Percentiles rank a stretch among this genome's conserved stretches.
These are phyloP conservation scores for Nicotiana tomentosiformis DNA, from an alignment of 257 asterid genomes.

Conservation along the genomic window DNA sequence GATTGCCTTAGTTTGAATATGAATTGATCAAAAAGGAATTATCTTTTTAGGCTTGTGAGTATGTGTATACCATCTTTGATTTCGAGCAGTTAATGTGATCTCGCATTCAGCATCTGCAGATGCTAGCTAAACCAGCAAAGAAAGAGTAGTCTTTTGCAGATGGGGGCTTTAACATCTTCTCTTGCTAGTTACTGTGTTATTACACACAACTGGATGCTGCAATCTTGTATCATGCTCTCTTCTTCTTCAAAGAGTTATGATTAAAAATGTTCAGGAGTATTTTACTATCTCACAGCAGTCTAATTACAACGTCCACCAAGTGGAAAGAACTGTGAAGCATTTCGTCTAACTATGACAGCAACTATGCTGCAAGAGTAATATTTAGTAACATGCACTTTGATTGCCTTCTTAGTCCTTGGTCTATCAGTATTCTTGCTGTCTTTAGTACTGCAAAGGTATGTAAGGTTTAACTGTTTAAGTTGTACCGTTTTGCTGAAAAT, in stretches of 20 bases:
- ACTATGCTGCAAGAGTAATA: slow-evolving; percentile 5
- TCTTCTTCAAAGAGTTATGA: not conserved
- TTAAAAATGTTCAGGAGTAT: not conserved
- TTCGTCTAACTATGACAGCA: slow-evolving; percentile 9
- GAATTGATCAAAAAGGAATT: too few relatives aligned
- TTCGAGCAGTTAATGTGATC: too few relatives aligned
- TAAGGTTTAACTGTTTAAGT: not conserved
- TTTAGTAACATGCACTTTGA: slow-evolving; percentile 11
- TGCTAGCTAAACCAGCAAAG: not conserved
- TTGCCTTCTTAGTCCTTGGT: slow-evolving; percentile 8
- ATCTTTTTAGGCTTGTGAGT: too few relatives aligned
- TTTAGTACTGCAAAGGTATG: slow-evolving; percentile 46
- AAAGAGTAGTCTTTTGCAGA: not conserved
- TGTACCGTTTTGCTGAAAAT: not conserved
- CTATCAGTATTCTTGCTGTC: slow-evolving; percentile 23
- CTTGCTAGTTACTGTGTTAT: not conserved
- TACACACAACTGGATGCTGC: not conserved
- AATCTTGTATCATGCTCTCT: not conserved
- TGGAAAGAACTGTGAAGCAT: slow-evolving; percentile 9
- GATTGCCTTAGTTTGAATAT: not conserved
- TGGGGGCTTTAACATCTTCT: not conserved
- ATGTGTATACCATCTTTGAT: too few relatives aligned
- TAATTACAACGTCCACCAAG: not conserved
- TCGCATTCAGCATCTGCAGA: too few relatives aligned
- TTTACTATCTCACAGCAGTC: not conserved